Evolutionary conservation across 805 yeast species (phyloP).

Genomic region (Metschnikowia picachoensis): DNA sequence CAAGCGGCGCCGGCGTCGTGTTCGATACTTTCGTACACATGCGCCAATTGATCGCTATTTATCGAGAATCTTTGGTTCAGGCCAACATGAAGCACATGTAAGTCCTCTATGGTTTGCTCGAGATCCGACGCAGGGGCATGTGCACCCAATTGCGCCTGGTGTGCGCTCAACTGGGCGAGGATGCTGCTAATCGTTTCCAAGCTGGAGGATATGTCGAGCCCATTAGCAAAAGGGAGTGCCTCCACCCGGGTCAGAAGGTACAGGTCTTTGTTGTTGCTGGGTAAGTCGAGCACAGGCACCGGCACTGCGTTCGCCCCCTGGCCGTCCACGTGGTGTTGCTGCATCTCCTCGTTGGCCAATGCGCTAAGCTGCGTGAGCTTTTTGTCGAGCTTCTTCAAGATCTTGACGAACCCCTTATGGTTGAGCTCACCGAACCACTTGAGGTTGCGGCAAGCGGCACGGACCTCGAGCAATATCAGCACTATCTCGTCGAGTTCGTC

Average conservation of each 20-base stretch:
- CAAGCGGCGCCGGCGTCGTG: constrained; percentile 45
- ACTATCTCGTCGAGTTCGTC: constrained; percentile 42
- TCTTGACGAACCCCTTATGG: constrained; percentile 84
- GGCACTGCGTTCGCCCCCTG: constrained; percentile 2
- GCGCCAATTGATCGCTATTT: constrained; percentile 23
- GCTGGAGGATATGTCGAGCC: constrained; percentile 50
- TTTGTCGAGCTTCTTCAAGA: constrained; percentile 86
- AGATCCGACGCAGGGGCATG: constrained; percentile 1
- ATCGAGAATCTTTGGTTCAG: constrained; percentile 22
- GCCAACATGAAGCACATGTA: constrained; percentile 22
- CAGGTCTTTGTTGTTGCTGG: constrained; percentile 34
- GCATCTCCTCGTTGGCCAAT: constrained; percentile 21
- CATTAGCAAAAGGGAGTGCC: constrained; percentile 77
- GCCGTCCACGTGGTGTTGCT: constrained; percentile 1
- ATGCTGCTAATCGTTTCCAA: constrained; percentile 51
- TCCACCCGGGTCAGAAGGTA: constrained; percentile 61
- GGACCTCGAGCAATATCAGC: constrained; percentile 64
- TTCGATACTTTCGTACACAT: constrained; percentile 23
- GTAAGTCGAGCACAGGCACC: constrained; percentile 19
- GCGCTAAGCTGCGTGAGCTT: constrained; percentile 39
- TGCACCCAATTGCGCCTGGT: constrained; percentile 14
- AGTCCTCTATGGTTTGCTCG: constrained; percentile 2
- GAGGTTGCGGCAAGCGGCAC: constrained; percentile 72
- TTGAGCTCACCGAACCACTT: constrained; percentile 94
- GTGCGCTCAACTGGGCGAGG: constrained; percentile 51